Evolutionary conservation across 257 asterid genomes (phyloP).

Genomic region (Plantago major): DNA sequence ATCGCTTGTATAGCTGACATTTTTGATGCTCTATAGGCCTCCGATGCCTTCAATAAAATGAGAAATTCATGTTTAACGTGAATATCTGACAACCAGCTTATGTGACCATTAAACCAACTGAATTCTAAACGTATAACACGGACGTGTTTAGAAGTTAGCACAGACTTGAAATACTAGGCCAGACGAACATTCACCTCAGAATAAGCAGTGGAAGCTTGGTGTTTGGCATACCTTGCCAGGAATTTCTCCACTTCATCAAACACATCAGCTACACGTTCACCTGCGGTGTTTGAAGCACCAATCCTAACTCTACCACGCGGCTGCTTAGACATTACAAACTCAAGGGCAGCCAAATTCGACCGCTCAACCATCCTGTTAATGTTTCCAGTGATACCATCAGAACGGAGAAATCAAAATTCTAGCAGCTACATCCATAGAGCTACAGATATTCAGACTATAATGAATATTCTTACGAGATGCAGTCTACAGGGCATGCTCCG

Average conservation of each 20-base stretch:
- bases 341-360: constrained; percentile 81
- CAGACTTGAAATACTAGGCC: neutral
- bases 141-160: too few species aligned
- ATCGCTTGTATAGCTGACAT: constrained; percentile 74
- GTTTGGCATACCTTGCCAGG: constrained; percentile 54
- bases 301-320: constrained; percentile 71
- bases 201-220: constrained; percentile 36
- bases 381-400: neutral
- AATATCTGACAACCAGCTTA: too few species aligned
- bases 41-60: constrained; percentile 38
- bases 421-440: neutral
- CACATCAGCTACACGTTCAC: constrained; percentile 53
- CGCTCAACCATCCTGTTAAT: constrained; percentile 56
- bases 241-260: constrained; percentile 76
- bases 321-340: constrained; percentile 81
- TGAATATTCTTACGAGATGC: constrained; percentile 65
- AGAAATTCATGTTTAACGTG: neutral
- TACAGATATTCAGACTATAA: neutral
- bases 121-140: too few species aligned
- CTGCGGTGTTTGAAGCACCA: constrained; percentile 66
- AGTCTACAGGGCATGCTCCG: constrained; percentile 78
- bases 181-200: constrained; percentile 39
- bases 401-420: neutral
- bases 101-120: too few species aligned
- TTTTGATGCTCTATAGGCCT: constrained; percentile 35